phyloP scores from a whole-genome alignment of 75 land plant species.

The Picea glauca region DNA sequence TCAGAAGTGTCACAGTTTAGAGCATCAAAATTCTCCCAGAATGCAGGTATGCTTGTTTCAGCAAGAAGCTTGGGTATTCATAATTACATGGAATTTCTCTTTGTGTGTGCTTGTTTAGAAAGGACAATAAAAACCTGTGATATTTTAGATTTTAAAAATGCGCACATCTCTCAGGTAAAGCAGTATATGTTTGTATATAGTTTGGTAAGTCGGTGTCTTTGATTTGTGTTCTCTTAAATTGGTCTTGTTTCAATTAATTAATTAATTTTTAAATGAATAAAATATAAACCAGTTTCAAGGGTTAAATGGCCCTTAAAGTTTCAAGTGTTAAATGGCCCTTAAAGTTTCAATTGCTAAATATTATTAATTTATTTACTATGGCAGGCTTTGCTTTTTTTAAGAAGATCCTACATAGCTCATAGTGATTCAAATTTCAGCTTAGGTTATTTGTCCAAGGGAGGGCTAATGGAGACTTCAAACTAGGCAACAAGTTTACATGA shows the following conservation, averaged over 20 bases:
- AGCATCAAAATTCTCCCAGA: constrained; percentile 5
- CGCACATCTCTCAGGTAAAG: not conserved
- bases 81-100: not conserved
- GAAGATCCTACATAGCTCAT: not conserved
- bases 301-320: not conserved
- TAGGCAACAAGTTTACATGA: not conserved
- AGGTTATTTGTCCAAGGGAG: not conserved
- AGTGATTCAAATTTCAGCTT: not conserved
- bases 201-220: not conserved
- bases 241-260: not conserved
- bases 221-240: not conserved
- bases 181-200: not conserved
- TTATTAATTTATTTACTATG: not conserved
- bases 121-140: not conserved
- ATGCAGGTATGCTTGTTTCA: constrained; percentile 5
- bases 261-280: not conserved
- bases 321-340: not conserved
- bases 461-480: not conserved
- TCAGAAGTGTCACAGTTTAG: constrained; percentile 4
- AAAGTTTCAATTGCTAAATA: not conserved
- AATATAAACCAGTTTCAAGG: not conserved
- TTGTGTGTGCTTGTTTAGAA: not conserved
- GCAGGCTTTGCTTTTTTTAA: not conserved
- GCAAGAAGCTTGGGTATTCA: constrained; percentile 3
- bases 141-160: not conserved